phyloP scores from a whole-genome alignment of 2,329 filamentous ascomycete species.

The Arthrobotrys megalospora region DNA sequence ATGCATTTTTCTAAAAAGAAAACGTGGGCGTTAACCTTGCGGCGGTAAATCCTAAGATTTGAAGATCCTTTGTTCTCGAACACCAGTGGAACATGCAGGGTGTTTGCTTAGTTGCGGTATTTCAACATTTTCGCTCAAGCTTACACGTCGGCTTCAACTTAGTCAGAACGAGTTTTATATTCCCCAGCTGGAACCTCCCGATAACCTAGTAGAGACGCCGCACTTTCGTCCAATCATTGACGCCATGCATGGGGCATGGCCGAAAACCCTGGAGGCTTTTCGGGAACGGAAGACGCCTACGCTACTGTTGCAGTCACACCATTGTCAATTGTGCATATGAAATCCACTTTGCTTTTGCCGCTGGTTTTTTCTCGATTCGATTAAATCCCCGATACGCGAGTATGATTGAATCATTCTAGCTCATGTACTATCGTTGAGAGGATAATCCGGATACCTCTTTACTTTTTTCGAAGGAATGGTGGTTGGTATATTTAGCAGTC shows the following conservation, averaged over 20 bases:
- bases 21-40: conserved; percentile 42
- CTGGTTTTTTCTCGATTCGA: conserved; percentile 34
- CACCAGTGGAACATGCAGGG: conserved; percentile 1
- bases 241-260: conserved; percentile 19
- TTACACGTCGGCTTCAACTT: neutral
- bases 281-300: conserved; percentile 40
- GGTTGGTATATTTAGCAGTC: conserved; percentile 46
- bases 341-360: conserved; percentile 26
- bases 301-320: conserved; percentile 43
- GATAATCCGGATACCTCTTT: conserved; percentile 6
- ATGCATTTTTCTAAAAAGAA: conserved; percentile 6
- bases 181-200: conserved; percentile 19
- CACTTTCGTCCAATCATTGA: conserved; percentile 48
- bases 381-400: conserved; percentile 57
- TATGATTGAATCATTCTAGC: conserved; percentile 33
- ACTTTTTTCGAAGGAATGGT: conserved; percentile 4
- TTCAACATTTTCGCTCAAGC: conserved; percentile 7
- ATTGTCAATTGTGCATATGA: conserved; percentile 41
- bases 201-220: conserved; percentile 6
- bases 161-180: conserved; percentile 29
- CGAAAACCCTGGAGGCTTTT: conserved; percentile 14
- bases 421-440: neutral
- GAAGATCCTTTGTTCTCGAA: conserved; percentile 26
- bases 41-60: conserved; percentile 28
- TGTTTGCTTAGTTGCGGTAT: neutral